Conservation (phyloP, 495 filamentous ascomycete genomes). For the Apiosordaria backusii region DNA sequence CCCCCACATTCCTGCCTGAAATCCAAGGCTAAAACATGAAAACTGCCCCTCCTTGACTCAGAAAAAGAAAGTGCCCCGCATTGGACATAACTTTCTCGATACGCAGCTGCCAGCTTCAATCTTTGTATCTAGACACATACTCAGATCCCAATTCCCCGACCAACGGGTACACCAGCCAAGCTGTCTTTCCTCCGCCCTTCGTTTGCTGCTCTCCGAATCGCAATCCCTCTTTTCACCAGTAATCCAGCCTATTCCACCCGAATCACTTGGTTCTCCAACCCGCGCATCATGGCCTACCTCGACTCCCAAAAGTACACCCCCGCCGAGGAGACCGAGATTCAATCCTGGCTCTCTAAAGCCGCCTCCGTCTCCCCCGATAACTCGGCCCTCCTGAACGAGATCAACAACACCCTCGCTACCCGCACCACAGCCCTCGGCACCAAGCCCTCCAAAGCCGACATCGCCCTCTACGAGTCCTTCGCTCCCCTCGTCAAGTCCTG, state of each 20-base stretch:
- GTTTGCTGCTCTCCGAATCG: conserved; percentile 42
- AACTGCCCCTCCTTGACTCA: conserved; percentile 1
- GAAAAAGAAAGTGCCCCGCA: conserved; percentile 1
- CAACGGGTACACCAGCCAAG: conserved; percentile 31
- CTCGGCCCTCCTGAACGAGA: conserved; percentile 64
- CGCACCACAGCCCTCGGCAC: conserved; percentile 85
- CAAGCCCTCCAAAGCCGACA: conserved; percentile 87
- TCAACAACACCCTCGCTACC: conserved; percentile 83
- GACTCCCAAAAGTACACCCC: conserved; percentile 64
- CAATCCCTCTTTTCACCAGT: conserved; percentile 24
- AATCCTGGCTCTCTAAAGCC: conserved; percentile 78
- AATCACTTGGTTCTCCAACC: conserved; percentile 19
- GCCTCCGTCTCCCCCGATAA: conserved; percentile 57
- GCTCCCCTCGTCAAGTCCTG: conserved; percentile 75
- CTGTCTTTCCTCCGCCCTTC: conserved; percentile 45
- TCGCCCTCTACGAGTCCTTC: conserved; percentile 78
- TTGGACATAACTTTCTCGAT: no score
- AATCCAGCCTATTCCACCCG: conserved; percentile 17
- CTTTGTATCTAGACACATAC: neutral
- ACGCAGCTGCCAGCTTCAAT: neutral
- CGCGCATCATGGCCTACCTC: conserved; percentile 58
- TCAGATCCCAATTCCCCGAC: neutral
- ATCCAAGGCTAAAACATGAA: neutral
- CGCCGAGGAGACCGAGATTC: conserved; percentile 77
- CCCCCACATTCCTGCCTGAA: neutral